Conservation (phyloP, 1,284 basidiomycete species). For the Leccinum subrobustum region DNA sequence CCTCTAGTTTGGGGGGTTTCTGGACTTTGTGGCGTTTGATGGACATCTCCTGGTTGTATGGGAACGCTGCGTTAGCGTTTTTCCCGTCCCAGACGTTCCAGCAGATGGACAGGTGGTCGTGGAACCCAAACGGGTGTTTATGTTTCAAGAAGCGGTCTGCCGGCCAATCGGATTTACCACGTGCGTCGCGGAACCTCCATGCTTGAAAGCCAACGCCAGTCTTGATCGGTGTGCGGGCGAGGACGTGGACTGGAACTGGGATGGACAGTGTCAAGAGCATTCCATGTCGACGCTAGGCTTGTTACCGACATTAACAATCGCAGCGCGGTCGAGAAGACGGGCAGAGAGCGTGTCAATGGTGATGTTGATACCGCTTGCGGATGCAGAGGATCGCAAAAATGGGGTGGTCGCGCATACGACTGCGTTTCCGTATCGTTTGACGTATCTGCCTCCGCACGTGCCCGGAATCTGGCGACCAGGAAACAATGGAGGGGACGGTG, state of each 20-base stretch:
- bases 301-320: conserved; percentile 26
- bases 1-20: conserved; percentile 23
- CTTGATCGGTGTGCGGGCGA: not conserved
- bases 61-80: conserved; percentile 30
- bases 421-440: not conserved
- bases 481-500: not conserved
- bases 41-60: conserved; percentile 28
- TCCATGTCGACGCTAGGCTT: not conserved
- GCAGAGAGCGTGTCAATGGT: conserved; percentile 18
- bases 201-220: not conserved
- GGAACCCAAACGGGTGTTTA: conserved; percentile 27
- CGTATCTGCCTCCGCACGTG: conserved; percentile 11
- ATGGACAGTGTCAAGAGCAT: not conserved
- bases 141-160: conserved; percentile 26
- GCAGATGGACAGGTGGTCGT: conserved; percentile 21
- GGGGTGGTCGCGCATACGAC: not conserved
- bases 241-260: not conserved
- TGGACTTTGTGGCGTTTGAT: conserved; percentile 27
- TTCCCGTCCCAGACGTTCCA: conserved; percentile 24
- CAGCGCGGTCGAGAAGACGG: conserved; percentile 15
- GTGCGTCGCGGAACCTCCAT: conserved; percentile 10
- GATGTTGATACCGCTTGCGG: conserved; percentile 27
- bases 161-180: conserved; percentile 30
- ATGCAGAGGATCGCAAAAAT: not conserved
- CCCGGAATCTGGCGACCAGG: not conserved